Conservation (phyloP, 306 rosid genomes). For the Begonia peltatifolia region DNA sequence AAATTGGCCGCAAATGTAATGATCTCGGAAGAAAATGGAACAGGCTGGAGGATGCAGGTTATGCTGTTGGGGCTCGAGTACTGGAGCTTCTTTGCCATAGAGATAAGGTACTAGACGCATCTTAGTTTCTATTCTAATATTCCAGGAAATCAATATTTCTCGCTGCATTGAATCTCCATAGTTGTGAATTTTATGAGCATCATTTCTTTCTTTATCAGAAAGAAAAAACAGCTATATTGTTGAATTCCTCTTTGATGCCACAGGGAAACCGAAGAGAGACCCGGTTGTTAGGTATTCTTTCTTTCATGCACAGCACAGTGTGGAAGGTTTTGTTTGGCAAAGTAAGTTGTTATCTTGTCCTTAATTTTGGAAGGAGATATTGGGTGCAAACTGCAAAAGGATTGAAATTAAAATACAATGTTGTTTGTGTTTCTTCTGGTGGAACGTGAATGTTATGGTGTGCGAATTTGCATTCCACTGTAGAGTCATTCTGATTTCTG, state of each 20-base stretch:
- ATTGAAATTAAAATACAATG: background rate
- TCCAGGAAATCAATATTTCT: too few relatives aligned
- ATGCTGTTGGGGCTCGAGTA: conserved; percentile 94
- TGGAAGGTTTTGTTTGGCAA: conserved; percentile 98
- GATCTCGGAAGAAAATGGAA: conserved; percentile 12
- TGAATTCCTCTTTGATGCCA: conserved; percentile 10
- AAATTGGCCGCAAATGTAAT: conserved; percentile 1
- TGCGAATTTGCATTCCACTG: too few relatives aligned
- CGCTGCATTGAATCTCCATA: background rate
- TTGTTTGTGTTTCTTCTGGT: too few relatives aligned
- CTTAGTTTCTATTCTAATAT: background rate
- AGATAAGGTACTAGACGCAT: conserved; percentile 52
- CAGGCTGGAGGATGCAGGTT: conserved; percentile 96
- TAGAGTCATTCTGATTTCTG: too few relatives aligned
- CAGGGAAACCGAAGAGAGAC: conserved; percentile 99
- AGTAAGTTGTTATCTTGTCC: conserved; percentile 26
- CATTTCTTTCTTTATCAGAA: background rate
- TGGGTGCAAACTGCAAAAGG: background rate
- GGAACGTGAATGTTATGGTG: too few relatives aligned
- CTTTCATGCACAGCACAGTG: conserved; percentile 94
- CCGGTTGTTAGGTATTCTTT: conserved; percentile 71
- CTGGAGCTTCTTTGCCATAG: conserved; percentile 94
- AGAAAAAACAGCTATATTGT: background rate
- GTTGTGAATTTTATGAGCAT: background rate
- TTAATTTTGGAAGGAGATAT: background rate